Percentiles rank a stretch among this genome's conserved stretches.
These are phyloP conservation scores for Skeletonema marinoi DNA, from an alignment of 108 stramenopile genomes.

Conservation along the genomic window DNA sequence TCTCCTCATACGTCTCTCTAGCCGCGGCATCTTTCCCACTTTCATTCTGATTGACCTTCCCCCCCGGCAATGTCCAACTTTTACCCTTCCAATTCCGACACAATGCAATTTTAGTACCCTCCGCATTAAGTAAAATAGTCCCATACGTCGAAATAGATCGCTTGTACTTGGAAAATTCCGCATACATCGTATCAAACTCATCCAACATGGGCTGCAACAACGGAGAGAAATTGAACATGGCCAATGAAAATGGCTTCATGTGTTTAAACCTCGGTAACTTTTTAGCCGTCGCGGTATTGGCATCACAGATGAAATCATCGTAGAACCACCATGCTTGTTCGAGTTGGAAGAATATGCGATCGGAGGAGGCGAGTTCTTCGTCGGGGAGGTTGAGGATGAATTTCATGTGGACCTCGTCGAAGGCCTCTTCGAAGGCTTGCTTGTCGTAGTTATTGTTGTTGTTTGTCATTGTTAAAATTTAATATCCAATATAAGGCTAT, in stretches of 20 bases:
- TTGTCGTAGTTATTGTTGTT: slow-evolving; percentile 5
- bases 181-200: slow-evolving; percentile 71
- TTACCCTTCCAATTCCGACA: slow-evolving; percentile 73
- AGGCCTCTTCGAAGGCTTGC: slow-evolving; percentile 62
- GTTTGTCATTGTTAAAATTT: not conserved
- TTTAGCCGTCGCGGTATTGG: not conserved
- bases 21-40: slow-evolving; percentile 68
- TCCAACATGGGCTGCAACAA: slow-evolving; percentile 52
- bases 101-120: slow-evolving; percentile 59
- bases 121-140: slow-evolving; percentile 69
- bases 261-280: slow-evolving; percentile 49
- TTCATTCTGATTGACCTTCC: slow-evolving; percentile 90
- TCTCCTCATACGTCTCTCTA: slow-evolving; percentile 92
- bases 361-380: slow-evolving; percentile 71
- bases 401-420: slow-evolving; percentile 90
- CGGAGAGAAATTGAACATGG: slow-evolving; percentile 73
- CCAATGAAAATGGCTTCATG: slow-evolving; percentile 69
- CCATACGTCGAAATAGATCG: slow-evolving; percentile 84
- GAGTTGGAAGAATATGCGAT: slow-evolving; percentile 89
- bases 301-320: slow-evolving; percentile 84
- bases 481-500: too few relatives aligned
- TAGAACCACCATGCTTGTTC: slow-evolving; percentile 95
- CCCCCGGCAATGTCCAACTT: slow-evolving; percentile 81
- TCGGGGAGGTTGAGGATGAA: slow-evolving; percentile 85
- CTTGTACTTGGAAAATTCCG: slow-evolving; percentile 74